Base-by-base conservation (phyloP, 2,329 filamentous ascomycete genomes). In the Colletotrichum liaoningense region DNA sequence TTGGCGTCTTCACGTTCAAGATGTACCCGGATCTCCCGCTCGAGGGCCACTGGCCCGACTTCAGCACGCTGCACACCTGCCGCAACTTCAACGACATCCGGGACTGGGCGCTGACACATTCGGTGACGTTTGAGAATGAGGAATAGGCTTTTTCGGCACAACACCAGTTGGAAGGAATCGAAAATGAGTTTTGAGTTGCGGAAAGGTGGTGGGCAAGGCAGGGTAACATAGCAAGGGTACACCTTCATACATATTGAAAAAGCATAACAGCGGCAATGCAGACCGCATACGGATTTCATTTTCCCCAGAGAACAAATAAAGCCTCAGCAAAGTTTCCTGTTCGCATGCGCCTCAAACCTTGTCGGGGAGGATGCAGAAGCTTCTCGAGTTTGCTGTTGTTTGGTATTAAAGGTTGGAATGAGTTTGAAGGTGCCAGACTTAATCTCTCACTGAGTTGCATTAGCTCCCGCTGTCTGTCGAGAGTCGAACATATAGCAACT, bases 1-100 rank as follows among this genome's bases (percentile, higher is more conserved):
- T 89, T 75, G 87, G 87, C 11, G 84, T 90, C 30, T 89, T 88
- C 74, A 87, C 88, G 1, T 89, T 89, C 79, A 84, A 87, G 72
- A 80, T 81, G 74, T 86, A 83, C 66, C 86, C 86, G 0, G 86
- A 86, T 63, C 79, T 83, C 67, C 84, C 81, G 63, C 84, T 80
- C 38, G 82, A 84, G 71, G 84, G 87, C 57, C 86, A 87, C 72
- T 89, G 88, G 88, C 88, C 88, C 3, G 85, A 89, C 77, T 88
- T 89, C 59, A 86, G 86, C 78, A 87, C 87, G 4, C 81, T 84
- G 42, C 88, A 89, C 75, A 86, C 85, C 8, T 90, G 88, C 78
- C 81, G 88, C 42, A 88, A 90, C 76, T 90, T 88, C 70, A 84
- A 89, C 68, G 83, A 79, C 28, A 84, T 90, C 70, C 81, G 84